phyloP scores from a whole-genome alignment of 306 rosid species.

The Vigna mungo region DNA sequence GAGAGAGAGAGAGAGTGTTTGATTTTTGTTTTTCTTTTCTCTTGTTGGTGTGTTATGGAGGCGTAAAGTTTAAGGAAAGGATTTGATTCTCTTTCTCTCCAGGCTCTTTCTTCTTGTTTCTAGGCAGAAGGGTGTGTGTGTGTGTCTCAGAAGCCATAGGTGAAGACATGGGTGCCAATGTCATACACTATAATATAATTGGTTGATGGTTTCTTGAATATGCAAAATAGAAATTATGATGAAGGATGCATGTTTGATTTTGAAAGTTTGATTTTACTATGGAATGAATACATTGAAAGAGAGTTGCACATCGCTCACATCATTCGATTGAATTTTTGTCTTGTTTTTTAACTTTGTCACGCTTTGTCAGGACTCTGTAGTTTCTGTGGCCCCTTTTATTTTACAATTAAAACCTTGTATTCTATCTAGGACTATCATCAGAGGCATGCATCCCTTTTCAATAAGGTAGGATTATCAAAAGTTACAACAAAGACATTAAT shows the following conservation, averaged over 20 bases:
- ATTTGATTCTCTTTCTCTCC: conserved; percentile 73
- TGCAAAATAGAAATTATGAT: too few relatives aligned
- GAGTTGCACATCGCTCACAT: background rate
- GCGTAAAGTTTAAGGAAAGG: conserved; percentile 84
- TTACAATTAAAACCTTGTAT: conserved; percentile 10
- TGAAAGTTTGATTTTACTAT: too few relatives aligned
- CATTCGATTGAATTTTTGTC: background rate
- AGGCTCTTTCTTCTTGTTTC: conserved; percentile 45
- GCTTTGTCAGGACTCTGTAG: conserved; percentile 52
- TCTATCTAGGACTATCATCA: conserved; percentile 1
- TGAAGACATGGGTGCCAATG: background rate
- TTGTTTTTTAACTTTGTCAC: conserved; percentile 40
- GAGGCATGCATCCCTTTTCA: background rate
- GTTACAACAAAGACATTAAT: background rate
- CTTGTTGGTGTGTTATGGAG: conserved; percentile 48
- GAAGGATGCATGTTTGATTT: too few relatives aligned
- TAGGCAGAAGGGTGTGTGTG: background rate
- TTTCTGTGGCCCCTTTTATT: conserved; percentile 38
- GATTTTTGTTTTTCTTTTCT: background rate
- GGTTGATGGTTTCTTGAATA: too few relatives aligned
- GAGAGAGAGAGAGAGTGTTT: background rate
- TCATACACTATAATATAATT: background rate
- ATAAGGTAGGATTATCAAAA: conserved; percentile 1
- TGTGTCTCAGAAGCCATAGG: background rate
- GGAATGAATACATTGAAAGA: too few relatives aligned